These are phyloP conservation scores for Drechslera avenae DNA, from an alignment of 2,329 filamentous ascomycete species.

Conservation along the genomic window DNA sequence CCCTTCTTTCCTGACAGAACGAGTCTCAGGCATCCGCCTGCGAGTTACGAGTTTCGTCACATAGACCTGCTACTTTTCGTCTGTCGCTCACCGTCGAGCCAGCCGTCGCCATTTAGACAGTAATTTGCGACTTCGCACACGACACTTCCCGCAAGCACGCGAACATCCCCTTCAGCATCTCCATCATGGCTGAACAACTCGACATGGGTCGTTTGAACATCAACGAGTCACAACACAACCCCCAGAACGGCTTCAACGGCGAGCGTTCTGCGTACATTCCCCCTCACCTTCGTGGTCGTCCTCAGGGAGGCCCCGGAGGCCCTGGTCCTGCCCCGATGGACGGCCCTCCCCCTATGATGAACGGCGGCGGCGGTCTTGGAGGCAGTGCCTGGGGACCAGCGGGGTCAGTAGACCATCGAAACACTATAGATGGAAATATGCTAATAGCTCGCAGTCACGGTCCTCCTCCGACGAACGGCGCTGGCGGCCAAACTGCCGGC, in stretches of 20 bases:
- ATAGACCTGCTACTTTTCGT: conserved; percentile 33
- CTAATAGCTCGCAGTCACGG: conserved; percentile 38
- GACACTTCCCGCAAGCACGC: conserved; percentile 3
- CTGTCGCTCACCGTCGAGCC: conserved; percentile 41
- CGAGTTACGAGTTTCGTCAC: conserved; percentile 40
- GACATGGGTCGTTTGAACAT: conserved; percentile 79
- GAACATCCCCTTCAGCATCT: conserved; percentile 16
- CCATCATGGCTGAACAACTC: conserved; percentile 62
- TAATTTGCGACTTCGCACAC: conserved; percentile 26
- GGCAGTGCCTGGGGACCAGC: conserved; percentile 65
- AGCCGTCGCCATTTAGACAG: conserved; percentile 28
- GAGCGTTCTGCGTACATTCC: conserved; percentile 80
- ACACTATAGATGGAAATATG: neutral
- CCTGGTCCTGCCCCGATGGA: conserved; percentile 50
- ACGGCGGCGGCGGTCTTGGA: conserved; percentile 62
- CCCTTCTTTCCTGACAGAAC: conserved; percentile 45
- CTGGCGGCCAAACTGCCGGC: conserved; percentile 63
- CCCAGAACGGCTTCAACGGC: conserved; percentile 53
- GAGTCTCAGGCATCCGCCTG: conserved; percentile 51
- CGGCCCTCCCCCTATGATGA: conserved; percentile 53
- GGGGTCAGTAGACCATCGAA: conserved; percentile 28
- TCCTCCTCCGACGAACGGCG: conserved; percentile 54
- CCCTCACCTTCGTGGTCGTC: conserved; percentile 72
- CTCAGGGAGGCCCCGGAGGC: conserved; percentile 37
- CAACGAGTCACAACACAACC: conserved; percentile 67